These are phyloP conservation scores for Chaetomium cochliodes DNA, from an alignment of 495 filamentous ascomycete species.

Conservation along the genomic window DNA sequence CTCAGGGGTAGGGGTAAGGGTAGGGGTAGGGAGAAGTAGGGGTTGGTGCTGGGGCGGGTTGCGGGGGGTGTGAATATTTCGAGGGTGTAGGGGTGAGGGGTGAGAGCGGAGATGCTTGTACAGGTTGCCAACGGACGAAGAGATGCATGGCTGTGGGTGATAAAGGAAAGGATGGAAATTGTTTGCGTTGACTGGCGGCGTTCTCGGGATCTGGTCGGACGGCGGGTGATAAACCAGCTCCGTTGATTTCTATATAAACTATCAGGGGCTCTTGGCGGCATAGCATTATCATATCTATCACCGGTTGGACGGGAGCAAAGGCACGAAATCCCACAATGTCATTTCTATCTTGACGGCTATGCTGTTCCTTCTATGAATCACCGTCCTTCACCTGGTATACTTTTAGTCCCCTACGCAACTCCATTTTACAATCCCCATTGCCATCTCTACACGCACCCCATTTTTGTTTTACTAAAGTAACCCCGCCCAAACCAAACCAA, in stretches of 20 bases:
- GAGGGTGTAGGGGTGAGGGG: background rate
- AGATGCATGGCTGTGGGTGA: background rate
- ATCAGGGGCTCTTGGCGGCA: background rate
- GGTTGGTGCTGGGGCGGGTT: no score
- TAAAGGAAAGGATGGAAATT: no score
- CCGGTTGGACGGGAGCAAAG: background rate
- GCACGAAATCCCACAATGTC: background rate
- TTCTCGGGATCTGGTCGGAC: background rate
- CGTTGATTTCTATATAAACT: background rate
- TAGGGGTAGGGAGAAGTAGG: no score
- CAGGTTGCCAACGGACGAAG: background rate
- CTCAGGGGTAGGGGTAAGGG: background rate
- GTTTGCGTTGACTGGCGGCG: background rate
- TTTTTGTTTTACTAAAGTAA: no score
- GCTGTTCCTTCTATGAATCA: background rate
- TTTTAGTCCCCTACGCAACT: no score
- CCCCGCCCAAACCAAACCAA: background rate
- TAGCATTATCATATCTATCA: background rate
- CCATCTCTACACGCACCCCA: no score
- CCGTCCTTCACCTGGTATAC: no score
- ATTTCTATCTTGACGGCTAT: background rate
- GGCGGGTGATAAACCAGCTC: background rate
- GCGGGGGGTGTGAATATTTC: constrained; percentile 4
- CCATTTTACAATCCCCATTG: no score
- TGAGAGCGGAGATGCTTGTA: background rate